Percentiles rank a stretch among this genome's conserved stretches.
These are phyloP conservation scores for Medicago arabica DNA, from an alignment of 306 rosid species.

Conservation along the genomic window DNA sequence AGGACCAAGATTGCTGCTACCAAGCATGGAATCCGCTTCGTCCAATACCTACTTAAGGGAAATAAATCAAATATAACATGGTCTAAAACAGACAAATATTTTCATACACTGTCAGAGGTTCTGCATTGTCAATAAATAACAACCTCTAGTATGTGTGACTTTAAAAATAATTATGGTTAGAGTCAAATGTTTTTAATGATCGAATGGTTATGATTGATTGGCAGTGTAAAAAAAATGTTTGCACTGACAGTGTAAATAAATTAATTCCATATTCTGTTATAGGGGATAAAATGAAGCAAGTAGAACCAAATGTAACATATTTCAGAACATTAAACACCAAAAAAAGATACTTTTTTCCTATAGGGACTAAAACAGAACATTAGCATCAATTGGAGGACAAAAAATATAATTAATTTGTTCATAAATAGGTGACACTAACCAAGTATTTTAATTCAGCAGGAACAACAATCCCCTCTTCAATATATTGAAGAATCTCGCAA, in stretches of 20 bases:
- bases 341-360: not conserved
- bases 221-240: too few relatives aligned
- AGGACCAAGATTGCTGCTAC: slow-evolving; percentile 67
- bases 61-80: slow-evolving; percentile 11
- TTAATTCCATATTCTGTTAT: not conserved
- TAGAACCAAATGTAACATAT: not conserved
- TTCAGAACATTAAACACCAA: not conserved
- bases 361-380: not conserved
- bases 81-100: too few relatives aligned
- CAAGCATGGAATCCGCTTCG: slow-evolving; percentile 82
- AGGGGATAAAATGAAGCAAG: not conserved
- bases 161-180: too few relatives aligned
- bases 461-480: slow-evolving; percentile 79
- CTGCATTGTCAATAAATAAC: too few relatives aligned
- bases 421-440: slow-evolving; percentile 49
- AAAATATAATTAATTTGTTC: not conserved
- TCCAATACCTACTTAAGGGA: slow-evolving; percentile 72
- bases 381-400: not conserved
- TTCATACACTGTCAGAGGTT: too few relatives aligned
- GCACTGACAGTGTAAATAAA: too few relatives aligned
- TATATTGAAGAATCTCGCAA: slow-evolving; percentile 74
- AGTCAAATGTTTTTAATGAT: too few relatives aligned
- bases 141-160: too few relatives aligned
- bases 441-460: slow-evolving; percentile 76
- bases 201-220: too few relatives aligned